Percentiles rank a stretch among this genome's conserved stretches.
Evolutionary conservation across 2,329 filamentous ascomycete species (phyloP).

Genomic region (Kalmusia sp.): DNA sequence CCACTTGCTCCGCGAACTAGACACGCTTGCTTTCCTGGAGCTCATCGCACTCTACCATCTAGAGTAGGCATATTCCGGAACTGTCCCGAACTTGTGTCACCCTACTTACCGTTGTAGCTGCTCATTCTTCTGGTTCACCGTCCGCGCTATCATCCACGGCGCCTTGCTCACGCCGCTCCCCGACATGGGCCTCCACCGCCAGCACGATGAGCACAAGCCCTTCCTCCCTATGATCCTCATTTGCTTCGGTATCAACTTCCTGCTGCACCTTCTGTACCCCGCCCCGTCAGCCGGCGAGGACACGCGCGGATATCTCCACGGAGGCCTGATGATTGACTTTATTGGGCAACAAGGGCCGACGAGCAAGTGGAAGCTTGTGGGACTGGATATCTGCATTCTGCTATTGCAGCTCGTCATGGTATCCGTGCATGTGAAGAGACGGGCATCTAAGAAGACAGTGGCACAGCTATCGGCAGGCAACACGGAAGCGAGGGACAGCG

Average conservation of each 20-base stretch:
- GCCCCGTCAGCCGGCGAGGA: conserved; percentile 55
- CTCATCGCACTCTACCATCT: conserved; percentile 68
- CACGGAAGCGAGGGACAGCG: conserved; percentile 16
- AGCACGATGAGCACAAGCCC: conserved; percentile 58
- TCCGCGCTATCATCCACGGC: conserved; percentile 63
- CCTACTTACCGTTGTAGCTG: conserved; percentile 53
- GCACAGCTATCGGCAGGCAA: conserved; percentile 32
- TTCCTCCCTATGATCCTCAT: conserved; percentile 62
- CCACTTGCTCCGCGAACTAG: conserved; percentile 63
- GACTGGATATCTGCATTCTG: conserved; percentile 62
- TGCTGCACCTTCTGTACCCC: conserved; percentile 56
- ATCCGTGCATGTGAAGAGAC: conserved; percentile 60
- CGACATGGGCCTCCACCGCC: conserved; percentile 52
- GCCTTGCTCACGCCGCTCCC: conserved; percentile 67
- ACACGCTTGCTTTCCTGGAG: conserved; percentile 67
- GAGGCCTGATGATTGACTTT: conserved; percentile 69
- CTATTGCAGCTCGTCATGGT: conserved; percentile 65
- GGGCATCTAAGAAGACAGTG: conserved; percentile 53
- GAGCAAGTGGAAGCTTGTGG: conserved; percentile 59
- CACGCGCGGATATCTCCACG: conserved; percentile 64
- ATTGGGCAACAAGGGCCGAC: conserved; percentile 67
- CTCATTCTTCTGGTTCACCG: conserved; percentile 63
- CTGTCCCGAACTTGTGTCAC: not conserved
- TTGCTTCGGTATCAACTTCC: conserved; percentile 62
- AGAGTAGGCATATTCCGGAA: conserved; percentile 57